Evolutionary conservation across 257 asterid genomes (phyloP), one percentile per base, ranked within the genome.

Genomic region (Agastache rugosa): DNA sequence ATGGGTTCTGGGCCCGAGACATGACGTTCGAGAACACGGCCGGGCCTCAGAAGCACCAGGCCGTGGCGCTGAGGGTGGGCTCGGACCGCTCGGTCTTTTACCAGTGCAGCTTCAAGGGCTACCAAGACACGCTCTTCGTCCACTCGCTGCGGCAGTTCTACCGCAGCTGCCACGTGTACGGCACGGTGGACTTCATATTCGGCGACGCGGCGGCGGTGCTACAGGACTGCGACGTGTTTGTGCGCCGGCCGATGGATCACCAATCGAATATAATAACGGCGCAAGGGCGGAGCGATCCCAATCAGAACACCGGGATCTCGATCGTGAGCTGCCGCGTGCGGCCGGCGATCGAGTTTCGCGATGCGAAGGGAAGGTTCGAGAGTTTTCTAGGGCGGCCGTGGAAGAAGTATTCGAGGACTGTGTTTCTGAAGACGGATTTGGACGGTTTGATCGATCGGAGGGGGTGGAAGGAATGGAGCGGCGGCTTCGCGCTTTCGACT

Each of bases 1-100:
- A 90, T 56, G 90, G 89, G 1, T 90, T 92, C 50, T 90, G 91
- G 96, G 96, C 91, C 7, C 87, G 93, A 5, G 96, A 89, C 80
- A 75, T 92, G 84, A 88, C 96, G 10, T 90, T 90, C 20, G 89
- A 83, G 77, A 92, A 92, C 78, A 83, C 90, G 11, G 96, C 91
- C 1, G 91, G 93, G 53, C 91, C 93, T 6, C 39, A 63, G 3
- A 90, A 86, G 23, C 85, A 87, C 48, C 96, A 92, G 25, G 96
- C 96, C 0, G 96, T 85, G 80, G 97, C 96, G 5, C 8, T 88
- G 22, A 70, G 84, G n/a, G 90, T 81, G 8, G 34, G 65, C 55
- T 87, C 96, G 0, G 96, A 92, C 73, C 78, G 50, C 6, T 83
- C 96, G 0, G 75, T 87, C 16, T 81, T 92, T 71, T 92, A 87